A percentile compares a stretch with the other conserved stretches of the same genome.
Evolutionary conservation across 805 yeast genomes (phyloP).

Genomic region (Scheffersomyces coipomensis): DNA sequence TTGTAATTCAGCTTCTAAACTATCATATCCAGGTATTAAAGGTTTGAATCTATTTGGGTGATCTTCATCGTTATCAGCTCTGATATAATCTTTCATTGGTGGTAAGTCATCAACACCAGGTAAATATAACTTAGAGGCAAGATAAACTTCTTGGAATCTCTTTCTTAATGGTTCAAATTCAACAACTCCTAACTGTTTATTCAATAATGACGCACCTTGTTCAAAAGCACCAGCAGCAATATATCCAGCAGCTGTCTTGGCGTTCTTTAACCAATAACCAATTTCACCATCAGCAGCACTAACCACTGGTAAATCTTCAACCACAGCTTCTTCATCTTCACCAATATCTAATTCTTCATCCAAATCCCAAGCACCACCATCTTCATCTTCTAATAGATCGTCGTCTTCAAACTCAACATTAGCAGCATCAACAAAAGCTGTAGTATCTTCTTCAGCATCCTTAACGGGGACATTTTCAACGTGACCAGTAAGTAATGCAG

Average conservation of each 20-base stretch:
- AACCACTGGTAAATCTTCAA: conserved; percentile 9
- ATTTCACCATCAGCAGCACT: conserved; percentile 56
- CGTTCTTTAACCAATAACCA: conserved; percentile 81
- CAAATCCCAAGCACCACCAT: conserved; percentile 76
- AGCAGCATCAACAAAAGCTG: conserved; percentile 15
- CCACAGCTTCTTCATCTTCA: conserved; percentile 42
- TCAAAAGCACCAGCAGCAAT: conserved; percentile 97
- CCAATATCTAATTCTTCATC: conserved; percentile 75
- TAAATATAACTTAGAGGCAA: conserved; percentile 71
- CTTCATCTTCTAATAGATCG: conserved; percentile 39
- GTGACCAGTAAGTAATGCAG: conserved; percentile 70
- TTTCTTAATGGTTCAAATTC: conserved; percentile 84
- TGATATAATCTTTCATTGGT: conserved; percentile 64
- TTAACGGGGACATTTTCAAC: conserved; percentile 62
- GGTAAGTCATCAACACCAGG: conserved; percentile 75
- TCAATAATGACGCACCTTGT: conserved; percentile 88
- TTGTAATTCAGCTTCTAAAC: conserved; percentile 57
- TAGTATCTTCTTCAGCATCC: conserved; percentile 24
- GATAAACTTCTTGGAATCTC: conserved; percentile 82
- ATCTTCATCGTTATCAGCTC: conserved; percentile 62
- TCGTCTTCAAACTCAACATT: conserved; percentile 33
- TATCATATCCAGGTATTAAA: conserved; percentile 68
- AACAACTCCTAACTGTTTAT: conserved; percentile 84
- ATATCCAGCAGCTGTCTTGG: conserved; percentile 86
- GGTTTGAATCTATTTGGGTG: conserved; percentile 54